Evolutionary conservation across 1,139 yeast species (phyloP).

Genomic region (Maudiozyma humilis): DNA sequence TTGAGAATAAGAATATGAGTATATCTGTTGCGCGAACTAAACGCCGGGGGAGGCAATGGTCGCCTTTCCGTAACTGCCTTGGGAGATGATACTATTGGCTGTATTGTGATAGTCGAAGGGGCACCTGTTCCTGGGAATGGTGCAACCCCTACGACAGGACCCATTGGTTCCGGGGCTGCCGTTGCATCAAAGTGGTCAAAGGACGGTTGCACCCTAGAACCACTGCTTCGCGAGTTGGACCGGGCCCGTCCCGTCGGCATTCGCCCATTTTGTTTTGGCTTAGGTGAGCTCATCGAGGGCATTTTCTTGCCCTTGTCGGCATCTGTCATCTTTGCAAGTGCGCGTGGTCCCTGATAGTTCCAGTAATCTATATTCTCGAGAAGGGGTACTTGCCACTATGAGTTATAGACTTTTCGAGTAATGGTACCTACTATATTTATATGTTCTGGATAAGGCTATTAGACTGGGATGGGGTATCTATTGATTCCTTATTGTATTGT

Average conservation of each 20-base stretch:
- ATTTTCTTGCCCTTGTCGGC: constrained; percentile 5
- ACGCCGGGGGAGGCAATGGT: constrained; percentile 11
- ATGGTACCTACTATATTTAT: too few species aligned
- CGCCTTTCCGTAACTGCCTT: background rate
- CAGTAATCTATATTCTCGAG: background rate
- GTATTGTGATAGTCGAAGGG: background rate
- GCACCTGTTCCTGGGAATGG: background rate
- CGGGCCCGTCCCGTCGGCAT: constrained; percentile 18
- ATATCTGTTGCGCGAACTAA: constrained; percentile 28
- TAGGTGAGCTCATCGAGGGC: constrained; percentile 7
- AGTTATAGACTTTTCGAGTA: too few species aligned
- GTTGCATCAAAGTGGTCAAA: constrained; percentile 8
- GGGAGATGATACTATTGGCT: background rate
- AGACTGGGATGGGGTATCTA: background rate
- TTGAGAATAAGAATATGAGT: constrained; percentile 51
- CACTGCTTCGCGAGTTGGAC: constrained; percentile 30
- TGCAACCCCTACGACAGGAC: background rate
- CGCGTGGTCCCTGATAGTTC: too few species aligned
- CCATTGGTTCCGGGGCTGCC: background rate
- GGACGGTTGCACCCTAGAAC: constrained; percentile 17
- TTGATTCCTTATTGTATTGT: background rate
- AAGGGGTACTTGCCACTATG: too few species aligned
- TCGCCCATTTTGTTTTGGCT: constrained; percentile 7
- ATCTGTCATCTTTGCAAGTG: constrained; percentile 6
- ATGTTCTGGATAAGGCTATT: too few species aligned